Evolutionary conservation across 345 rosid genomes (phyloP), one percentile per base, ranked within the genome.

Genomic region (Clarkia xantiana): DNA sequence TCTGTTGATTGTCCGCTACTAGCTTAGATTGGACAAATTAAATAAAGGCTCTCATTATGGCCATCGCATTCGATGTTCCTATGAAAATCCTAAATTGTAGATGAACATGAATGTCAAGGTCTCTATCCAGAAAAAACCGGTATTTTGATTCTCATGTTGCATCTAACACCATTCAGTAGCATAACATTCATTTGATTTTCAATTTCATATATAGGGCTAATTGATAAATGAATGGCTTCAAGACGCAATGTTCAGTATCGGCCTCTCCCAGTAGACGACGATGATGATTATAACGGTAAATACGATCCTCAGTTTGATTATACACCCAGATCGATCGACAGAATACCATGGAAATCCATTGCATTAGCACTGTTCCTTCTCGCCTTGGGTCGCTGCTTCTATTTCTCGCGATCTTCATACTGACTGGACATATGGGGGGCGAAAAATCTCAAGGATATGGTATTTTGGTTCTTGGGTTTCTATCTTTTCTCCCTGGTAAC

Each of bases 401-500:
- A 22, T 76, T 79, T 54, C 79, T 89, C 44, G 65, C 88, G 2
- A 42, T 76, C 63, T 80, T 85, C 61, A 72, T 89, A 67, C 64
- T 85, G 53, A 73, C 77, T 4, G 94, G 95, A 60, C 97, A 89
- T 62, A 82, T 89, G 87, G 89, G 78, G 40, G 94, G 87, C 42
- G 94, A 89, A 34, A 67, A 62, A 44, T 80, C 95, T 6, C 95
- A 82, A 61, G 95, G 66, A 11, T 84, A 76, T 53, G 97, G 94
- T 18, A 85, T 85, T 54, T 61, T 85, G 42, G 72, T 68, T 54
- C 93, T 82, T 19, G 95, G 97, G 36, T 40, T 85, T 59, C 73
- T 89, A 53, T 61, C 94, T 45, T 89, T 89, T 71, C 78, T 85
- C 15, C 97, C 95, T 60, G 94, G 95, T 88, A 67, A 23, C 52